Conservation (phyloP, 352 stramenopile genomes). For the Elongisporangium undulatum region DNA sequence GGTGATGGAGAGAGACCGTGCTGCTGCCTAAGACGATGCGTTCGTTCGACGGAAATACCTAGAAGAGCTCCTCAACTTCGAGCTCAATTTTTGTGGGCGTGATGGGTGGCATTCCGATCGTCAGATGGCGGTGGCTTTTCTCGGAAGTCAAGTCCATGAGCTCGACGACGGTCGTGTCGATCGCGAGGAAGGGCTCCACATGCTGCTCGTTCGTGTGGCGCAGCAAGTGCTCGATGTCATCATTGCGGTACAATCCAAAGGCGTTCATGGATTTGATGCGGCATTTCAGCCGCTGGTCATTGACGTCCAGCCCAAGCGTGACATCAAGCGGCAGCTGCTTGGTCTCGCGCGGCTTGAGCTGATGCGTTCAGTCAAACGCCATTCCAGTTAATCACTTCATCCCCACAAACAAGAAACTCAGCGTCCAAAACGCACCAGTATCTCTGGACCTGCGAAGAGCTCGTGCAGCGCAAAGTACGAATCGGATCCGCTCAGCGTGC, state of each 20-base stretch:
- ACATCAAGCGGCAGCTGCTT: constrained; percentile 51
- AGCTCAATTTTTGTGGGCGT: constrained; percentile 39
- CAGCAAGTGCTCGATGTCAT: constrained; percentile 55
- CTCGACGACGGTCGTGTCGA: constrained; percentile 72
- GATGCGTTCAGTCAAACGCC: constrained; percentile 5
- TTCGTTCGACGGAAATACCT: constrained; percentile 12
- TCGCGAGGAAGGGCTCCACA: constrained; percentile 42
- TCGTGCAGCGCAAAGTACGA: constrained; percentile 75
- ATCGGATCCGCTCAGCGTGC: constrained; percentile 69
- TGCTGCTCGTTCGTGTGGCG: constrained; percentile 13
- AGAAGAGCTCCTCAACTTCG: constrained; percentile 70
- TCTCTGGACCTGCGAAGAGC: constrained; percentile 46
- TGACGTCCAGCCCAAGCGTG: constrained; percentile 42
- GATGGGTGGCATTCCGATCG: constrained; percentile 32
- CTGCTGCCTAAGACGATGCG: background rate
- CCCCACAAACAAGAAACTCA: background rate
- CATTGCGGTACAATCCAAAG: constrained; percentile 55
- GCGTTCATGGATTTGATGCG: constrained; percentile 64
- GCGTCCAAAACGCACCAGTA: constrained; percentile 32
- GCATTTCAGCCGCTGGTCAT: constrained; percentile 63
- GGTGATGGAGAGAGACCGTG: background rate
- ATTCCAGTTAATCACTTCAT: background rate
- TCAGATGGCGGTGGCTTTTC: constrained; percentile 46
- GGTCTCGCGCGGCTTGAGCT: constrained; percentile 59
- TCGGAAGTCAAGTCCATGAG: constrained; percentile 58